Conservation (phyloP, 345 rosid genomes). For the Balakata baccata region DNA sequence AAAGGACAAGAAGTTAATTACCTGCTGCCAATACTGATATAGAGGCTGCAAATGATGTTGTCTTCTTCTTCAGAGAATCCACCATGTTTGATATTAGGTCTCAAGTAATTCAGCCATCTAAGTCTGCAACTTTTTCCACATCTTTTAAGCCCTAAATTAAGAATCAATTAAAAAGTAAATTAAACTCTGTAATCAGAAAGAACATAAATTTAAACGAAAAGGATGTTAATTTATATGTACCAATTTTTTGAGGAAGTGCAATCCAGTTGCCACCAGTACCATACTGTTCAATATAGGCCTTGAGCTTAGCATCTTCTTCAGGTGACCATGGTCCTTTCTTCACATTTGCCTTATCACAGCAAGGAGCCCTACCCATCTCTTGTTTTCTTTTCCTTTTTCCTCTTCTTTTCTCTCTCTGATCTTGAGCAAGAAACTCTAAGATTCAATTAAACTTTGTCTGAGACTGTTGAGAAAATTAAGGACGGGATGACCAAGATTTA, state of each 20-base stretch:
- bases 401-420: not conserved
- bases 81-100: conserved; percentile 96
- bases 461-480: conserved; percentile 24
- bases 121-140: conserved; percentile 98
- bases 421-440: conserved; percentile 2
- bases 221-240: conserved; percentile 31
- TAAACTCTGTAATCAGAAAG: not conserved
- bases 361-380: conserved; percentile 94
- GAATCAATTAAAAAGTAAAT: conserved; percentile 23
- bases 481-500: conserved; percentile 38
- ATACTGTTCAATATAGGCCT: conserved; percentile 68
- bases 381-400: not conserved
- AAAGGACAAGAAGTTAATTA: conserved; percentile 39
- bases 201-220: not conserved
- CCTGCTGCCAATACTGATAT: conserved; percentile 99
- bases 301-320: conserved; percentile 91
- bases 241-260: conserved; percentile 95
- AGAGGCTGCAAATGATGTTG: conserved; percentile 92
- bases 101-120: conserved; percentile 92
- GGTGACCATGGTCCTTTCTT: conserved; percentile 98
- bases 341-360: conserved; percentile 91
- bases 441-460: not conserved
- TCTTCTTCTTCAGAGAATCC: conserved; percentile 99
- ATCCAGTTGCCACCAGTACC: conserved; percentile 99
- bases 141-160: conserved; percentile 68